These are phyloP conservation scores for Mallotus repandus DNA, from an alignment of 441 rosid genomes.

Conservation along the genomic window DNA sequence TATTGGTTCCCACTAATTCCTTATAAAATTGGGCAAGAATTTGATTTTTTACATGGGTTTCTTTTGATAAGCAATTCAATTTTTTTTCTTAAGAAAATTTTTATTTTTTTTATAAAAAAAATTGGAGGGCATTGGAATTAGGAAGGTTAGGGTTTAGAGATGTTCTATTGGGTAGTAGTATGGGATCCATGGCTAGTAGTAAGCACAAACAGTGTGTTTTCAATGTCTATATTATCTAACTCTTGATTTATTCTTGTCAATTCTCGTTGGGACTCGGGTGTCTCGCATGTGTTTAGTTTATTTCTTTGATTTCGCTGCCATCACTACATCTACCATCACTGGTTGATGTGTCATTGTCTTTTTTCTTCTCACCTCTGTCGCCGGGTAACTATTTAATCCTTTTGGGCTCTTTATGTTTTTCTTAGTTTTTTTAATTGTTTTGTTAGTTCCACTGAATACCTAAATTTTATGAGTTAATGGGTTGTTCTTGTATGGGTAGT, in stretches of 20 bases:
- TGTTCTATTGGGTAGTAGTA: constrained; percentile 90
- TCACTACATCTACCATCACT: too few species aligned
- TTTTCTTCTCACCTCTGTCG: constrained; percentile 57
- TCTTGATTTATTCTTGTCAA: constrained; percentile 54
- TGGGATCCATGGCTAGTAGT: constrained; percentile 99
- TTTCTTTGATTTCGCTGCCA: constrained; percentile 79
- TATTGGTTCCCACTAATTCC: too few species aligned
- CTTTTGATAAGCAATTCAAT: too few species aligned
- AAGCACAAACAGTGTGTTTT: constrained; percentile 78
- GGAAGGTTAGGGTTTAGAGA: too few species aligned
- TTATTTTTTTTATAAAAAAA: too few species aligned
- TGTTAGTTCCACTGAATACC: background rate
- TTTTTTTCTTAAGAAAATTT: too few species aligned
- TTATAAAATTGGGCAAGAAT: too few species aligned
- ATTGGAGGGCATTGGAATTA: too few species aligned
- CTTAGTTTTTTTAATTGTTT: background rate
- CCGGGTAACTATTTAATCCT: constrained; percentile 52
- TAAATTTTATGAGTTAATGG: background rate
- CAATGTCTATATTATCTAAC: constrained; percentile 81
- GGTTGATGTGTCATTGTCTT: constrained; percentile 86
- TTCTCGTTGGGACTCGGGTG: constrained; percentile 74
- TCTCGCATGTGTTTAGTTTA: constrained; percentile 80
- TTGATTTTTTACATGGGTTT: background rate
- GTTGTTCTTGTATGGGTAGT: background rate
- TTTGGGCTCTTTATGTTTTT: background rate